Evolutionary conservation across 2,329 filamentous ascomycete genomes (phyloP), one percentile per base, ranked within the genome.

Genomic region (Remersonia thermophila): DNA sequence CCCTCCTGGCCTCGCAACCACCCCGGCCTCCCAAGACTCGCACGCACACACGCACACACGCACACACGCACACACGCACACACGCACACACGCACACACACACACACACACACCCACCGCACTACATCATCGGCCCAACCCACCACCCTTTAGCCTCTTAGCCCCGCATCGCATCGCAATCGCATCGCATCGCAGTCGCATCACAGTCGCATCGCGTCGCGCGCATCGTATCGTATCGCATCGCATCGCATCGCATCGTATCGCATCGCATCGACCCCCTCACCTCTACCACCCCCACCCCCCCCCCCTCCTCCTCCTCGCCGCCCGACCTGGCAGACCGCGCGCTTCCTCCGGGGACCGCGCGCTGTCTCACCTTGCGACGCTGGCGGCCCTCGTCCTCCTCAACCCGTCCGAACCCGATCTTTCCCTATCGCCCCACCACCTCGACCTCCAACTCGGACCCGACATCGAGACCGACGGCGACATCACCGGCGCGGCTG

Each of bases 311-410:
- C 20, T 6, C 20, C 9, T 23, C 20, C 20, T 23, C 20, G 9
- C 20, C 20, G 5, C 9, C 20, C 20, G 9, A 23, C 9, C 20
- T 9, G 5, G 20, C 20, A 23, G 20, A 23, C 20, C 37, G 41
- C 49, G 58, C 55, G 60, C 62, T 52, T 55, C 39, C 43, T 32
- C 51, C 51, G 54, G 44, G 52, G 53, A 55, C 52, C 55, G 45
- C 48, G 45, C 52, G 43, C 47, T 42, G 5, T 23, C 20, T 9
- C 38, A 28, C 39, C 6, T n/a, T 50, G 53, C 49, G 53, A 65
- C 58, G 51, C 65, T 73, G 71, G 71, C 62, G 60, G 61, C 70
- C 53, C 67, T 73, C 55, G 71, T 67, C 39, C 60, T 71, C 48
- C 59, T 70, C 56, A 67, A 58, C 53, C 66, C 65, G 50, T 60